These are phyloP conservation scores for Coemansia brasiliensis DNA, from an alignment of 192 early-diverging fungal species.

Conservation along the genomic window DNA sequence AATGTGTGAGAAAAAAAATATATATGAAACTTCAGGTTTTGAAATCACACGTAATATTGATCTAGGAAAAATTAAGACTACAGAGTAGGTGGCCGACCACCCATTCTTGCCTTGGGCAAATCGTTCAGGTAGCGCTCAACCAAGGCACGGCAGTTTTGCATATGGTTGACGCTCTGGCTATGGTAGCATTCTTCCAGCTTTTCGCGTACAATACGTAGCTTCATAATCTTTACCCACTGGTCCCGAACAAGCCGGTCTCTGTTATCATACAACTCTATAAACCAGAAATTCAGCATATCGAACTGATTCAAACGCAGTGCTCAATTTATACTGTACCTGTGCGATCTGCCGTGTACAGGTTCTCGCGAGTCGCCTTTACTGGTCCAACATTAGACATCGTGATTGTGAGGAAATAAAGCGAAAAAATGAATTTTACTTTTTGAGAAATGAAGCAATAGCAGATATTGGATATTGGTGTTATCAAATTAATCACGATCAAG, in stretches of 20 bases:
- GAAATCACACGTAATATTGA: not conserved
- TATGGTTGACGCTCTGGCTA: conserved; percentile 91
- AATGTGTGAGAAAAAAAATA: conserved; percentile 4
- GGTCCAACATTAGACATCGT: conserved; percentile 26
- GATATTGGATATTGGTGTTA: too few relatives aligned
- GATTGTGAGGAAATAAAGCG: not conserved
- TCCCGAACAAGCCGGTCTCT: conserved; percentile 81
- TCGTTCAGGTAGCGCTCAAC: conserved; percentile 77
- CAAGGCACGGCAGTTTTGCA: conserved; percentile 86
- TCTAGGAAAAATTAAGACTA: conserved; percentile 12
- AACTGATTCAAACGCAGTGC: not conserved
- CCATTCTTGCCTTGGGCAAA: conserved; percentile 46
- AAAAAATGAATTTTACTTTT: not conserved
- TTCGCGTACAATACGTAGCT: conserved; percentile 78
- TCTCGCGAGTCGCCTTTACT: conserved; percentile 54
- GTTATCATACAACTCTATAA: conserved; percentile 52
- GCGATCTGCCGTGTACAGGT: conserved; percentile 54
- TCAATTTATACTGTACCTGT: conserved; percentile 29
- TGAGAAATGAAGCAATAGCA: not conserved
- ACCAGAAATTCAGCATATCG: not conserved
- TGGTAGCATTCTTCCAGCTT: conserved; percentile 90
- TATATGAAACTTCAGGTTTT: not conserved
- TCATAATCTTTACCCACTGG: conserved; percentile 89
- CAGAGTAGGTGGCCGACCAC: conserved; percentile 40
- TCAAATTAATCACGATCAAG: too few relatives aligned